A percentile compares a stretch with the other conserved stretches of the same genome.
These are phyloP conservation scores for Lactarius psammicola DNA, from an alignment of 768 basidiomycete species.

Conservation along the genomic window DNA sequence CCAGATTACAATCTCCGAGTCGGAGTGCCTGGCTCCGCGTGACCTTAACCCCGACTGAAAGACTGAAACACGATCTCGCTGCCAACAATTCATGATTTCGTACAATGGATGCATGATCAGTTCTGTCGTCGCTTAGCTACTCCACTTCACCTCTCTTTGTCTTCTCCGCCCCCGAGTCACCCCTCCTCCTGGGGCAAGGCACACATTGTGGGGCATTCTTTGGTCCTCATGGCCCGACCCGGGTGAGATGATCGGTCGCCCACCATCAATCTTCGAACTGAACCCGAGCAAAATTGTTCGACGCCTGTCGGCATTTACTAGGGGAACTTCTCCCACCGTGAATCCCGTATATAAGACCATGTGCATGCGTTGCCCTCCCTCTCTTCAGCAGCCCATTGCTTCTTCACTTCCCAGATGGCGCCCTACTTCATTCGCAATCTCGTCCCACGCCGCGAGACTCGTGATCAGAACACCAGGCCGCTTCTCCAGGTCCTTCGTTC, in stretches of 20 bases:
- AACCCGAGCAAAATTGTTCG: background rate
- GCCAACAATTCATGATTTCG: background rate
- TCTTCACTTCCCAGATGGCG: constrained; percentile 19
- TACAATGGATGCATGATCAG: background rate
- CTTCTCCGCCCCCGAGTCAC: background rate
- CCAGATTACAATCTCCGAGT: background rate
- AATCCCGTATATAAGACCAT: background rate
- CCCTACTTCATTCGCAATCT: constrained; percentile 28
- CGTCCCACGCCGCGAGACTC: constrained; percentile 21
- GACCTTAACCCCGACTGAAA: background rate
- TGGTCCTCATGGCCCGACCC: background rate
- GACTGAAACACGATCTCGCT: background rate
- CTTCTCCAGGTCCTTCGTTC: constrained; percentile 42
- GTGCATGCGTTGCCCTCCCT: background rate
- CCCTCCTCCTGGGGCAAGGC: background rate
- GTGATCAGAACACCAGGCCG: constrained; percentile 31
- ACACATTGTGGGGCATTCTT: background rate
- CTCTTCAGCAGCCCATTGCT: background rate
- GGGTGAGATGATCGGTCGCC: background rate
- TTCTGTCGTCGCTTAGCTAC: background rate
- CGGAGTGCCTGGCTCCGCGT: background rate
- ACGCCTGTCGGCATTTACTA: background rate
- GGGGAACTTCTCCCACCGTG: background rate
- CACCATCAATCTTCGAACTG: constrained; percentile 1
- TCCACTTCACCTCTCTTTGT: background rate